These are phyloP conservation scores for Teunomyces funiuensis DNA, from an alignment of 805 yeast genomes.

Conservation along the genomic window DNA sequence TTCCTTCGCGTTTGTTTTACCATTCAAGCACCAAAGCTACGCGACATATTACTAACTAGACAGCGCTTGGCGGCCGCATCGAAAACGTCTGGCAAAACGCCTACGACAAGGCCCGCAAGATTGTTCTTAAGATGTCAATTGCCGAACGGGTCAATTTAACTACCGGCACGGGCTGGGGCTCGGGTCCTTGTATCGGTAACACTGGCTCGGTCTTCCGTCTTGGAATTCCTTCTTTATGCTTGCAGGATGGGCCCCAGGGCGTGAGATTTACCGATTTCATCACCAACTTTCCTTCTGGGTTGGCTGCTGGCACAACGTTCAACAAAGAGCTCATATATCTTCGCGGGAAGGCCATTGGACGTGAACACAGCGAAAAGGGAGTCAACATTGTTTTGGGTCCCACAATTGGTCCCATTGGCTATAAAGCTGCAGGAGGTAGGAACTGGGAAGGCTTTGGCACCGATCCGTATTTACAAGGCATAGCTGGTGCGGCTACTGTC, in stretches of 20 bases:
- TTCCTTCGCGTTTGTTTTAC: conserved; percentile 38
- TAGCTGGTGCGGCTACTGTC: conserved; percentile 51
- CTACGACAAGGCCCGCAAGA: conserved; percentile 51
- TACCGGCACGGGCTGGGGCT: conserved; percentile 64
- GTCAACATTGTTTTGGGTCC: conserved; percentile 59
- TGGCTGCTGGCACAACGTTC: conserved; percentile 59
- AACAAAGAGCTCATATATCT: conserved; percentile 50
- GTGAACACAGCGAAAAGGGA: conserved; percentile 54
- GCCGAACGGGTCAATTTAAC: conserved; percentile 62
- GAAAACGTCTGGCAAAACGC: conserved; percentile 58
- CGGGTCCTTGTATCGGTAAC: conserved; percentile 62
- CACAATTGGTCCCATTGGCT: conserved; percentile 58
- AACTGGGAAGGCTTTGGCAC: conserved; percentile 66
- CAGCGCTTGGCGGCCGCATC: conserved; percentile 47
- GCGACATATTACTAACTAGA: neutral
- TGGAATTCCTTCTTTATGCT: conserved; percentile 53
- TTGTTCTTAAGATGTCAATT: conserved; percentile 56
- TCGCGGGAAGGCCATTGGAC: conserved; percentile 58
- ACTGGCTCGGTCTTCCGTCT: conserved; percentile 58
- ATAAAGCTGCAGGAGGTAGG: conserved; percentile 62
- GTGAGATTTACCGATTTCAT: conserved; percentile 56
- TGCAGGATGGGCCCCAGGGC: conserved; percentile 66
- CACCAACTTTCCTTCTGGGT: conserved; percentile 57
- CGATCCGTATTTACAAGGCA: conserved; percentile 62
- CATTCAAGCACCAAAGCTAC: neutral